phyloP scores from a whole-genome alignment of 148 eudicot genomes.

The Talinum fruticosum region DNA sequence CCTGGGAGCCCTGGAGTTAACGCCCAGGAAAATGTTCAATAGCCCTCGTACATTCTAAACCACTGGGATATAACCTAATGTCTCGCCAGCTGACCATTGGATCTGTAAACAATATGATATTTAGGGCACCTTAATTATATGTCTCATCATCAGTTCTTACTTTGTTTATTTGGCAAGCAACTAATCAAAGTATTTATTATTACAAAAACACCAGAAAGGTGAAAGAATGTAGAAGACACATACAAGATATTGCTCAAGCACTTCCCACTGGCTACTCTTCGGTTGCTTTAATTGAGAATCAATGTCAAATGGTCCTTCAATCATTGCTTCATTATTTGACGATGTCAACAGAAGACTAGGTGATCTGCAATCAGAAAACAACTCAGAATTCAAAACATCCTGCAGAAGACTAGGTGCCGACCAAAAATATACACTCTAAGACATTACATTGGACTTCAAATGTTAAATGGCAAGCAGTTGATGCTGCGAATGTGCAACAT shows the following conservation, averaged over 20 bases:
- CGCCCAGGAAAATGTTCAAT: too few relatives aligned
- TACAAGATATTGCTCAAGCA: constrained; percentile 87
- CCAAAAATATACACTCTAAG: neutral
- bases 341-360: constrained; percentile 65
- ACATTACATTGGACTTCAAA: neutral
- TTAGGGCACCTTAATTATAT: too few relatives aligned
- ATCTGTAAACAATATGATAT: too few relatives aligned
- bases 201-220: neutral
- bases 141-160: neutral
- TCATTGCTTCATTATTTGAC: constrained; percentile 53
- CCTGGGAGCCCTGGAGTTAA: too few relatives aligned
- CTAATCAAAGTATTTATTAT: neutral
- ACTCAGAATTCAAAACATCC: constrained; percentile 3
- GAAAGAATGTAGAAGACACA: constrained; percentile 23
- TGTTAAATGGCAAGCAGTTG: neutral
- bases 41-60: too few relatives aligned
- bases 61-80: too few relatives aligned
- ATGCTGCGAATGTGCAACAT: constrained; percentile 10
- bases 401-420: neutral
- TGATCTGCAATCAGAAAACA: constrained; percentile 24
- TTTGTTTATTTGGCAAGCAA: neutral
- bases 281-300: constrained; percentile 41
- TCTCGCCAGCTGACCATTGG: too few relatives aligned
- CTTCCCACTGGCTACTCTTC: constrained; percentile 72
- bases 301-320: constrained; percentile 44